Evolutionary conservation across 306 rosid genomes (phyloP).

Genomic region (Styphnolobium japonicum): DNA sequence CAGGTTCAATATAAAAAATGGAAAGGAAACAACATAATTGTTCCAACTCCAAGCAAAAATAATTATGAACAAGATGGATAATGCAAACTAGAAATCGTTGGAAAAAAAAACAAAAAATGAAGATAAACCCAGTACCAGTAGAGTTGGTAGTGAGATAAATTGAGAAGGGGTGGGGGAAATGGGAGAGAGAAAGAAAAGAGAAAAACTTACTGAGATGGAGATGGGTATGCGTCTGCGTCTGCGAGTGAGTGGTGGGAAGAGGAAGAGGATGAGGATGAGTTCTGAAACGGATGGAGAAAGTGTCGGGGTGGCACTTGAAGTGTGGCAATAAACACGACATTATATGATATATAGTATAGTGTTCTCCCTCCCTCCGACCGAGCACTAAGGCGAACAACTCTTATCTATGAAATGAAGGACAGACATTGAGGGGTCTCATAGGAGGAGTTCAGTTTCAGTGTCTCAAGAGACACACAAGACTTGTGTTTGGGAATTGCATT

Average conservation of each 20-base stretch:
- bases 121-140: background rate
- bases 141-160: background rate
- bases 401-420: too few species aligned
- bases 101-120: background rate
- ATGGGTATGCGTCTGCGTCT: too few species aligned
- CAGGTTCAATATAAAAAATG: background rate
- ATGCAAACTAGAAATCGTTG: background rate
- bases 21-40: background rate
- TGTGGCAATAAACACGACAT: conserved; percentile 86
- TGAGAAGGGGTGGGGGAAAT: background rate
- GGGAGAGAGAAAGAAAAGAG: background rate
- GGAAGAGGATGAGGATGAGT: conserved; percentile 25
- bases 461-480: too few species aligned
- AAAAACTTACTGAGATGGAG: conserved; percentile 31
- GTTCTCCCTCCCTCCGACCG: background rate
- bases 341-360: too few species aligned
- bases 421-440: too few species aligned
- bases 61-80: background rate
- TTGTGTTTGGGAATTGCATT: too few species aligned
- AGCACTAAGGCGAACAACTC: background rate
- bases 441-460: too few species aligned
- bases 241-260: conserved; percentile 1
- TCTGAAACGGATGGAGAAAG: conserved; percentile 51
- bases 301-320: conserved; percentile 63
- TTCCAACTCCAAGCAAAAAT: background rate